Percentiles rank a stretch among this genome's conserved stretches.
Conservation (phyloP, 164 flowering plant species). For the Santalum album region DNA sequence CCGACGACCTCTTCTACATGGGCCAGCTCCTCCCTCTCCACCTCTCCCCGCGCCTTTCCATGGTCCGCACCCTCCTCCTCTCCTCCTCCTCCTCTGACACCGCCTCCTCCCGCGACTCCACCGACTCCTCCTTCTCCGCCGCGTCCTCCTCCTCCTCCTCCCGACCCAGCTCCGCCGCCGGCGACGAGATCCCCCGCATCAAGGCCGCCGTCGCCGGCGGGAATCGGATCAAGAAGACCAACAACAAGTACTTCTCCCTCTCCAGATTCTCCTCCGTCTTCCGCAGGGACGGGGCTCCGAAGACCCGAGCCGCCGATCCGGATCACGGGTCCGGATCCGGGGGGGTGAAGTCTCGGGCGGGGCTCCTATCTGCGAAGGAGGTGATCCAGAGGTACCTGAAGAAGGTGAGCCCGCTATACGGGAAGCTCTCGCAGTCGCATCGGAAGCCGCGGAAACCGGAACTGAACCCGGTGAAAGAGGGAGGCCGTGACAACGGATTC, state of each 20-base stretch:
- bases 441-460: conserved; percentile 17
- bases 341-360: conserved; percentile 30
- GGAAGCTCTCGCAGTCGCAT: conserved; percentile 47
- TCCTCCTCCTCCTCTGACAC: conserved; percentile 47
- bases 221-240: conserved; percentile 25
- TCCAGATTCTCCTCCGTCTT: conserved; percentile 72
- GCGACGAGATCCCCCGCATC: conserved; percentile 42
- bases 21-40: conserved; percentile 88
- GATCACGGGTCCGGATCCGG: too few relatives aligned
- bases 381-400: conserved; percentile 70
- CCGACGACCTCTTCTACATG: conserved; percentile 94
- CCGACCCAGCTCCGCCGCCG: conserved; percentile 66
- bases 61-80: conserved; percentile 70
- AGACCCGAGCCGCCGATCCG: not conserved
- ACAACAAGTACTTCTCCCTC: conserved; percentile 58
- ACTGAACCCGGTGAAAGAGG: conserved; percentile 11
- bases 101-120: conserved; percentile 56
- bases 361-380: conserved; percentile 55
- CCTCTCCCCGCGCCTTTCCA: conserved; percentile 72
- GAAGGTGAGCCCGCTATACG: conserved; percentile 83
- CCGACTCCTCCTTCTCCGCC: conserved; percentile 33
- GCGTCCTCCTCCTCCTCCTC: conserved; percentile 49
- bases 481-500: too few relatives aligned
- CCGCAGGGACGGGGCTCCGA: conserved; percentile 30
- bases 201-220: not conserved